Evolutionary conservation across 768 basidiomycete genomes (phyloP), one percentile per base, ranked within the genome.

Genomic region (Pholiota molesta): DNA sequence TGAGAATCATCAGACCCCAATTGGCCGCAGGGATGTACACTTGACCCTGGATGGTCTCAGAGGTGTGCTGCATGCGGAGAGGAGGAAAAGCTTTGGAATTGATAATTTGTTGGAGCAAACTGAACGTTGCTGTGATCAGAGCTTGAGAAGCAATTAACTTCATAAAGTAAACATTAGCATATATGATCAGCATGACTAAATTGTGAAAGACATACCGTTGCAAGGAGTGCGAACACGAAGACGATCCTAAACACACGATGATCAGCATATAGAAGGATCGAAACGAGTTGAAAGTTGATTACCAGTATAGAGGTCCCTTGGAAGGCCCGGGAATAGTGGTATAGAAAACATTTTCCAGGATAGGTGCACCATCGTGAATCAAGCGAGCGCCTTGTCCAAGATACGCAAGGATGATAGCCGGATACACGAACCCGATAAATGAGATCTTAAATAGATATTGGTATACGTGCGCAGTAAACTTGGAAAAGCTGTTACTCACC

Each of bases 301-400:
- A 83, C 88, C 89, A 91, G 71, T 84, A 90, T 5, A 90, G 72
- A 0, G 77, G 74, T 0, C 87, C 85, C 57, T 81, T 81, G 3
- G 61, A 59, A 0, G 77, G 72, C 0, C 88, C 89, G 0, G 89
- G 89, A 51, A 91, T 90, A 2, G 85, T 79, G 0, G 75, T 74
- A 74, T 89, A 90, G 70, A 91, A 90, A 2, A 89, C 73, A 63
- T 87, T 86, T 0, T 65, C 13, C 4, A 90, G 66, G 19, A 88
- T 81, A 0, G 47, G 64, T 26, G 80, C 79, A 5, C 84, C 83
- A 59, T 86, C 79, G 2, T 65, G 58, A 61, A 90, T 83, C 39
- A 91, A 73, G 2, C 82, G 78, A 11, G 89, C 85, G 14, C 89
- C 89, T 73, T 91, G 89, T 1, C 89, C 90, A 17, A 91, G 83